Evolutionary conservation across 371 early-diverging fungal species (phyloP).

Genomic region (Circinella minor): DNA sequence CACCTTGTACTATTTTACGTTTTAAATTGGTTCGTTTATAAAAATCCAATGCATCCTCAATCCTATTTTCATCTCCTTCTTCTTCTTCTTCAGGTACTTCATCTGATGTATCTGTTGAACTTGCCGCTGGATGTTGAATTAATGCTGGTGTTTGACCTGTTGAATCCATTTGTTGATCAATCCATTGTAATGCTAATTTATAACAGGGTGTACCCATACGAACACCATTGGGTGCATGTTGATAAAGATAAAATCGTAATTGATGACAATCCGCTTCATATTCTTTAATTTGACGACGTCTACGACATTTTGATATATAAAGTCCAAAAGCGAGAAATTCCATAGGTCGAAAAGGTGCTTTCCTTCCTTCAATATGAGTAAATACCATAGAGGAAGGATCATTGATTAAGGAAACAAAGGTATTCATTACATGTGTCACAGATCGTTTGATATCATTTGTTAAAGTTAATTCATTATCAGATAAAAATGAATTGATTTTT

Average conservation of each 20-base stretch:
- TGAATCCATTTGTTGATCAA: background rate
- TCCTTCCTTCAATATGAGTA: background rate
- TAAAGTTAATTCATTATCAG: background rate
- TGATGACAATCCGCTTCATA: conserved; percentile 9
- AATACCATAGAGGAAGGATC: background rate
- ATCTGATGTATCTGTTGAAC: background rate
- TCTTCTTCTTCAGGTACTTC: conserved; percentile 6
- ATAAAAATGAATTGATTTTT: conserved; percentile 4
- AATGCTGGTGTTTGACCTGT: conserved; percentile 1
- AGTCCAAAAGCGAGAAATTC: conserved; percentile 19
- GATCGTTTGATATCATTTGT: background rate
- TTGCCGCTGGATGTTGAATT: conserved; percentile 2
- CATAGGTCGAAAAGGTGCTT: conserved; percentile 3
- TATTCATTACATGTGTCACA: conserved; percentile 7
- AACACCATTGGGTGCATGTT: background rate
- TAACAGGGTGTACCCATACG: conserved; percentile 5
- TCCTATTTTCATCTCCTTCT: conserved; percentile 7
- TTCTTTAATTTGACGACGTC: conserved; percentile 12
- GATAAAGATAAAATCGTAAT: background rate
- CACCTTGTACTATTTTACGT: background rate
- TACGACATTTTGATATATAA: conserved; percentile 12
- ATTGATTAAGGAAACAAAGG: background rate
- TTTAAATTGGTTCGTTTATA: background rate
- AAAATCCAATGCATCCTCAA: background rate
- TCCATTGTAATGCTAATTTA: background rate